Percentiles rank a stretch among this genome's conserved stretches.
These are phyloP conservation scores for Sporothrix curviconia DNA, from an alignment of 2,329 filamentous ascomycete species.

Conservation along the genomic window DNA sequence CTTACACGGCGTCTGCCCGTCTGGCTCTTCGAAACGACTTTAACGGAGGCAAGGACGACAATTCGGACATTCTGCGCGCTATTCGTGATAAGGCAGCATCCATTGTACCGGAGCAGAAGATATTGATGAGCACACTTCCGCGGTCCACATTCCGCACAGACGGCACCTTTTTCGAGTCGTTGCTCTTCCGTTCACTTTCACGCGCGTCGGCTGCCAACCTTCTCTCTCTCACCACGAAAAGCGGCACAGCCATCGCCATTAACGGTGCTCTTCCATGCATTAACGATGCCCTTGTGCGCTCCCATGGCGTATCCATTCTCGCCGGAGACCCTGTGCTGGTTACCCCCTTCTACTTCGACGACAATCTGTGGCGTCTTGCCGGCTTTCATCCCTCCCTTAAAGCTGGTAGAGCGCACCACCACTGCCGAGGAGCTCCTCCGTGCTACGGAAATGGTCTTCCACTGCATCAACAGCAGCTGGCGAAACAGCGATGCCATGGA, in stretches of 20 bases:
- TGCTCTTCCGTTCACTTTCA: conserved; percentile 70
- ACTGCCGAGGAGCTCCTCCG: conserved; percentile 65
- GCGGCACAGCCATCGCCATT: conserved; percentile 72
- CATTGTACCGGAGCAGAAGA: conserved; percentile 72
- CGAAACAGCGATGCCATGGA: conserved; percentile 98
- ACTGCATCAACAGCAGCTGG: conserved; percentile 86
- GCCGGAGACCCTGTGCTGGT: conserved; percentile 77
- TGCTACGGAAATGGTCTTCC: conserved; percentile 76
- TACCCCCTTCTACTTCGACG: conserved; percentile 78
- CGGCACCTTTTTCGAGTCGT: conserved; percentile 69
- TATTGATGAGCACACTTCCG: conserved; percentile 78
- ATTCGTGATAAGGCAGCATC: conserved; percentile 79
- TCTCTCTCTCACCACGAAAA: conserved; percentile 62
- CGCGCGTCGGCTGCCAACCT: conserved; percentile 62
- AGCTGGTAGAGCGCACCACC: conserved; percentile 71
- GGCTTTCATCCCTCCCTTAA: conserved; percentile 86
- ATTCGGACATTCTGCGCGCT: conserved; percentile 83
- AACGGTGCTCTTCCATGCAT: conserved; percentile 84
- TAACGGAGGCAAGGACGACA: conserved; percentile 82
- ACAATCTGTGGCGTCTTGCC: conserved; percentile 87
- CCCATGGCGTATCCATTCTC: conserved; percentile 74
- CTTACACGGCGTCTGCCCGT: conserved; percentile 86
- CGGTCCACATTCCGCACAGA: conserved; percentile 74
- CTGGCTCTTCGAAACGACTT: conserved; percentile 88
- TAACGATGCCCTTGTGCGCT: conserved; percentile 77